Evolutionary conservation across 2,329 filamentous ascomycete genomes (phyloP), one percentile per base, ranked within the genome.

Genomic region (Lecanicillium sp.): DNA sequence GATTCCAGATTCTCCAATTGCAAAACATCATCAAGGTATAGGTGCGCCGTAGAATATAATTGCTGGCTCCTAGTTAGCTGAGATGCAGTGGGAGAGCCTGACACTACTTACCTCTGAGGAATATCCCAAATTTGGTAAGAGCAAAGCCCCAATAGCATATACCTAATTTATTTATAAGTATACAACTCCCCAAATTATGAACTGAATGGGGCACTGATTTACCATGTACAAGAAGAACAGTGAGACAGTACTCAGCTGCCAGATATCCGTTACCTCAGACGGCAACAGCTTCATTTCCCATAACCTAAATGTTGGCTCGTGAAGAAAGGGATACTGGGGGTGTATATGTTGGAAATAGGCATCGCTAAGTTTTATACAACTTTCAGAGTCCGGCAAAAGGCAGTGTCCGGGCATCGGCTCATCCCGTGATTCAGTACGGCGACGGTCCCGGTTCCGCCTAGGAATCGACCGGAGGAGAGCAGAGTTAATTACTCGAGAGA

Each of bases 331-430:
- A 33, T 61, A 64, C 35, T 63, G 59, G 1, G 55, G 46, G 29
- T 63, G 59, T 10, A 64, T 58, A 17, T 60, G 58, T 22, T 56
- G 44, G 37, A 64, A 64, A 39, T 60, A 64, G 4, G 60, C 59
- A 29, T 51, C 39, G 29, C 49, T 51, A 2, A 54, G 38, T 27
- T 47, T 27, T n/a, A 28, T 9, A 13, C 34, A 36, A 15, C 14
- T 29, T 4, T 28, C 19, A 20, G 34, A n/a, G 13, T 28, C 25
- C 9, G 34, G 34, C 13, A 36, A 19, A 14, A 36, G 20, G 15
- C 20, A 36, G 10, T 25, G 20, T 12, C 34, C 25, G 5, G 34
- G 14, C 4, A 8, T 7, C 27, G 20, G 17, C 4, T 29, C 17
- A 22, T 17, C 25, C 20, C 6, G 15, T 14, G 31, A 9, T 18